Conservation (phyloP, 2,329 filamentous ascomycete species). For the Cladosporium sp. region DNA sequence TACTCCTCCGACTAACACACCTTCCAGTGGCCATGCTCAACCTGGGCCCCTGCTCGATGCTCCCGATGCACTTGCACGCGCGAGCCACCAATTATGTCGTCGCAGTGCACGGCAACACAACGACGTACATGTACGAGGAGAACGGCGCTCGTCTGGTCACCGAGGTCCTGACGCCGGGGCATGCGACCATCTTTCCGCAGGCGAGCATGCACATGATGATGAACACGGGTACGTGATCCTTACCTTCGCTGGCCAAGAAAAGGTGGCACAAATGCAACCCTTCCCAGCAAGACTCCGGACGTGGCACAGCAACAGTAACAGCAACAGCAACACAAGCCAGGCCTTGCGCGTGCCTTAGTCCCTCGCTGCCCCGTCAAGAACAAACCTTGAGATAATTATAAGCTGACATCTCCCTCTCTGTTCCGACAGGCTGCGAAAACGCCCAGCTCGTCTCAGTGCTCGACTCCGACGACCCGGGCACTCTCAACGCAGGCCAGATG, state of each 20-base stretch:
- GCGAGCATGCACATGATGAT: conserved; percentile 49
- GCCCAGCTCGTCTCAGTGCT: conserved; percentile 49
- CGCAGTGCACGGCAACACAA: conserved; percentile 45
- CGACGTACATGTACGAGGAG: conserved; percentile 50
- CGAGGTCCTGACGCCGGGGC: conserved; percentile 39
- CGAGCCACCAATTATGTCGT: conserved; percentile 49
- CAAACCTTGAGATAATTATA: too few relatives aligned
- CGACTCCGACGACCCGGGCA: conserved; percentile 48
- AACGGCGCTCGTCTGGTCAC: conserved; percentile 45
- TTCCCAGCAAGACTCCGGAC: neutral
- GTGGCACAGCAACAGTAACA: neutral
- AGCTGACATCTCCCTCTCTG: neutral
- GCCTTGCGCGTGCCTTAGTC: too few relatives aligned
- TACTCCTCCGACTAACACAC: neutral
- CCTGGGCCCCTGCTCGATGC: conserved; percentile 50
- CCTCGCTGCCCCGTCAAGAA: too few relatives aligned
- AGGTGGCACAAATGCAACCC: neutral
- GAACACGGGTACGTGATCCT: conserved; percentile 41
- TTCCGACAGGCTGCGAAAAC: conserved; percentile 43
- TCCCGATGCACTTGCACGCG: conserved; percentile 49
- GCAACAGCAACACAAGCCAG: too few relatives aligned
- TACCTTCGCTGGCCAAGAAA: neutral
- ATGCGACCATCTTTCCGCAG: conserved; percentile 49
- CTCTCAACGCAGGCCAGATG: conserved; percentile 45
- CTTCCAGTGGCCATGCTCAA: conserved; percentile 33